phyloP scores from a whole-genome alignment of 768 basidiomycete species.

The Candolleomyces aberdarensis region DNA sequence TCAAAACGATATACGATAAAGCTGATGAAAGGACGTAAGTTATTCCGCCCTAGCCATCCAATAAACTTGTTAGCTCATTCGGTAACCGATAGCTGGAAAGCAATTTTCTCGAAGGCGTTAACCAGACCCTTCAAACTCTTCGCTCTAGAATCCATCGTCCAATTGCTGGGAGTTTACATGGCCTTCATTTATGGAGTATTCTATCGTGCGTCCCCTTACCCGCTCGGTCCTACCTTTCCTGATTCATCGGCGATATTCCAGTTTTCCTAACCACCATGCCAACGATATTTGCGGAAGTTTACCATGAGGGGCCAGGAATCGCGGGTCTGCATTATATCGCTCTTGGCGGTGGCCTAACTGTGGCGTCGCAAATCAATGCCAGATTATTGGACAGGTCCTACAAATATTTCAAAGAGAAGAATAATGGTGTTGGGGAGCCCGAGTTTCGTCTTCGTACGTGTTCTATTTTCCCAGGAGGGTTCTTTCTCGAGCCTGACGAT shows the following conservation, averaged over 20 bases:
- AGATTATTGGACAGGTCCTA: conserved; percentile 55
- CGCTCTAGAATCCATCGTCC: conserved; percentile 58
- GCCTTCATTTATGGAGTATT: conserved; percentile 64
- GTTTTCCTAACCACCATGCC: conserved; percentile 70
- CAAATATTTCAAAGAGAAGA: conserved; percentile 44
- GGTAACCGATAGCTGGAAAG: conserved; percentile 39
- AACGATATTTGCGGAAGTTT: conserved; percentile 50
- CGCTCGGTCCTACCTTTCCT: background rate
- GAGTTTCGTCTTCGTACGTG: conserved; percentile 48
- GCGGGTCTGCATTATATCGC: conserved; percentile 70
- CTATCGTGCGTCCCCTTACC: conserved; percentile 41
- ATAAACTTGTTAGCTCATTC: too few species aligned
- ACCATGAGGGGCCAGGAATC: conserved; percentile 54
- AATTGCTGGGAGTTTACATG: conserved; percentile 65
- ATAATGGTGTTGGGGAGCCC: conserved; percentile 44
- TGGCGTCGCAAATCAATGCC: conserved; percentile 54
- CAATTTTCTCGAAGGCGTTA: conserved; percentile 50
- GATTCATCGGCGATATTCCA: conserved; percentile 18
- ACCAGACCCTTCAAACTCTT: conserved; percentile 70
- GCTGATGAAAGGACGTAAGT: conserved; percentile 42
- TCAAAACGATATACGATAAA: conserved; percentile 48
- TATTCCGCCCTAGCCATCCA: background rate
- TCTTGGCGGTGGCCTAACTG: conserved; percentile 58
- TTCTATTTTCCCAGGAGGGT: background rate
- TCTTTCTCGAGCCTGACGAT: conserved; percentile 4